phyloP scores from a whole-genome alignment of 106 monocot species.

The Acanthochlamys bracteata region DNA sequence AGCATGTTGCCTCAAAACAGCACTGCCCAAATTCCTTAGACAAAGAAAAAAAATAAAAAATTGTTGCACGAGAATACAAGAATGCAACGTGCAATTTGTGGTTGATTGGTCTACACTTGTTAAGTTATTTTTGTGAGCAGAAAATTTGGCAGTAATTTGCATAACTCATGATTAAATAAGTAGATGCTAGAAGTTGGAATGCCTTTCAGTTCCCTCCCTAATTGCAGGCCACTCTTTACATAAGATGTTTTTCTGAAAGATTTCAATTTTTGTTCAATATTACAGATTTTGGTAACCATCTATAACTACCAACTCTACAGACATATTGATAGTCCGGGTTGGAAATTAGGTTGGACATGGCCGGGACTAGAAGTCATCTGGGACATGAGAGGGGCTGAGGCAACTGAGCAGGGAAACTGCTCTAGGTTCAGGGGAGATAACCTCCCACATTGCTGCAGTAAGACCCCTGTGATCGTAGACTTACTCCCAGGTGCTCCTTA shows the following conservation, averaged over 20 bases:
- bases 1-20: no score
- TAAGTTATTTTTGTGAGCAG: no score
- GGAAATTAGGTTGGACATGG: slow-evolving; percentile 75
- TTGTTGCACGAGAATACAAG: no score
- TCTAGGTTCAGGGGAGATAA: slow-evolving; percentile 20
- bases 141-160: no score
- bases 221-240: neutral
- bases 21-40: no score
- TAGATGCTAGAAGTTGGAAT: no score
- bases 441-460: slow-evolving; percentile 59
- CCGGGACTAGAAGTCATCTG: slow-evolving; percentile 52
- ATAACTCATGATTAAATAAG: no score
- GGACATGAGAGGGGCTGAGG: slow-evolving; percentile 55
- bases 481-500: slow-evolving; percentile 50
- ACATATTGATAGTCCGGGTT: slow-evolving; percentile 73
- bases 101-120: no score
- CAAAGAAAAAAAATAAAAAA: no score
- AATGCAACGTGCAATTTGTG: no score
- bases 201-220: neutral
- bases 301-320: slow-evolving; percentile 72
- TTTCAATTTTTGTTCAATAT: neutral
- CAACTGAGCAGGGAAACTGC: slow-evolving; percentile 80
- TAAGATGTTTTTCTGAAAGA: neutral
- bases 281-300: slow-evolving; percentile 46
- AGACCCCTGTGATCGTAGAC: slow-evolving; percentile 58